A percentile compares a stretch with the other conserved stretches of the same genome.
Evolutionary conservation across 139 green algal species (phyloP).

Genomic region (Diplosphaera chodatii): DNA sequence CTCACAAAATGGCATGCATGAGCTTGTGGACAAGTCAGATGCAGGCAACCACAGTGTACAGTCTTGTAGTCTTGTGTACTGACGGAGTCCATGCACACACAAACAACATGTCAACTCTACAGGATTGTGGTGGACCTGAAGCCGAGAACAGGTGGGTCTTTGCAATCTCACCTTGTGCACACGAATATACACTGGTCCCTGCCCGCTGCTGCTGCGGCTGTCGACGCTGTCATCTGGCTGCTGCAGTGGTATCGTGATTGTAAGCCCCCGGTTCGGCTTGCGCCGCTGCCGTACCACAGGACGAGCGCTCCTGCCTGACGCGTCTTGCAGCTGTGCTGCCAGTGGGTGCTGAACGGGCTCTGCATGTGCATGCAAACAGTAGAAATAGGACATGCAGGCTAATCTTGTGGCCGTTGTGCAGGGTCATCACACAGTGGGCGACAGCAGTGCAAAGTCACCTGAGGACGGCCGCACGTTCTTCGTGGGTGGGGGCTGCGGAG

Average conservation of each 20-base stretch:
- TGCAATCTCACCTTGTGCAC: not conserved
- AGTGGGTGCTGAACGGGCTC: not conserved
- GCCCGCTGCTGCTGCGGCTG: not conserved
- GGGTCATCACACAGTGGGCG: no score
- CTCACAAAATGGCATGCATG: no score
- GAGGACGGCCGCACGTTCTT: not conserved
- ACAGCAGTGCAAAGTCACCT: no score
- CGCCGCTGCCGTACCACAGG: not conserved
- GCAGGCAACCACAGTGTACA: no score
- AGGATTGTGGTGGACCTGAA: no score
- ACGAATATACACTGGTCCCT: not conserved
- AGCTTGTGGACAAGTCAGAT: no score
- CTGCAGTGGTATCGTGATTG: not conserved
- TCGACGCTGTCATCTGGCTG: not conserved
- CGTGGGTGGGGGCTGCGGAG: not conserved
- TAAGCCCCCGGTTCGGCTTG: not conserved
- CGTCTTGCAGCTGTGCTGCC: not conserved
- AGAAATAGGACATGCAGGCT: no score
- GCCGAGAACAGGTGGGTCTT: no score
- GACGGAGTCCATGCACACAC: no score
- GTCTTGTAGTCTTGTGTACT: no score
- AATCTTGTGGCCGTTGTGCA: no score
- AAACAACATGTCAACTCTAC: no score
- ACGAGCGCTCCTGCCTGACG: not conserved
- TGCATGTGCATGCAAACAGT: not conserved